Conservation (phyloP, 1,284 basidiomycete species). For the Leccinum insolens region DNA sequence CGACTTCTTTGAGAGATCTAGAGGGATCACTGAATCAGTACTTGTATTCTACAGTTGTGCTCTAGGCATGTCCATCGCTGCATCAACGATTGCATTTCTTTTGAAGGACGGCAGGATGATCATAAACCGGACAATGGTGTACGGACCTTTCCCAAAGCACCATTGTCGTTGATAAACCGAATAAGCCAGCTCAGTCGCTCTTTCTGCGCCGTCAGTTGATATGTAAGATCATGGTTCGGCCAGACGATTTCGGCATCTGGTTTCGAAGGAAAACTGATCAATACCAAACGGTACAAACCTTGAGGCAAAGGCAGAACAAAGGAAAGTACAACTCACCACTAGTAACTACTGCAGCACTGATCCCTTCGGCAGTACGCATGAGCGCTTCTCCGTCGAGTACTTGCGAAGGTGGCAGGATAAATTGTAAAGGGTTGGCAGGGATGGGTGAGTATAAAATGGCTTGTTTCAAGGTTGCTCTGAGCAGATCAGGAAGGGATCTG, state of each 20-base stretch:
- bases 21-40: constrained; percentile 10
- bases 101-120: background rate
- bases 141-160: constrained; percentile 70
- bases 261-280: background rate
- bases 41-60: background rate
- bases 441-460: constrained; percentile 69
- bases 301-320: background rate
- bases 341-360: constrained; percentile 74
- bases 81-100: background rate
- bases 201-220: constrained; percentile 78
- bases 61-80: background rate
- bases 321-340: constrained; percentile 50
- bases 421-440: constrained; percentile 78
- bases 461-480: constrained; percentile 86
- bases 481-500: constrained; percentile 63
- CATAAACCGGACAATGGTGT: background rate
- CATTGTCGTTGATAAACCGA: constrained; percentile 86
- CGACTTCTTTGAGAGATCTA: constrained; percentile 83
- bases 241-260: constrained; percentile 75
- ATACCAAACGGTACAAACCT: background rate
- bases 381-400: constrained; percentile 75
- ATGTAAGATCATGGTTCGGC: constrained; percentile 78
- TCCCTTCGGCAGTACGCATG: constrained; percentile 77
- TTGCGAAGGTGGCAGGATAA: constrained; percentile 75
- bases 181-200: constrained; percentile 83